phyloP scores from a whole-genome alignment of 2,329 filamentous ascomycete genomes.

The Fusarium floridanum region DNA sequence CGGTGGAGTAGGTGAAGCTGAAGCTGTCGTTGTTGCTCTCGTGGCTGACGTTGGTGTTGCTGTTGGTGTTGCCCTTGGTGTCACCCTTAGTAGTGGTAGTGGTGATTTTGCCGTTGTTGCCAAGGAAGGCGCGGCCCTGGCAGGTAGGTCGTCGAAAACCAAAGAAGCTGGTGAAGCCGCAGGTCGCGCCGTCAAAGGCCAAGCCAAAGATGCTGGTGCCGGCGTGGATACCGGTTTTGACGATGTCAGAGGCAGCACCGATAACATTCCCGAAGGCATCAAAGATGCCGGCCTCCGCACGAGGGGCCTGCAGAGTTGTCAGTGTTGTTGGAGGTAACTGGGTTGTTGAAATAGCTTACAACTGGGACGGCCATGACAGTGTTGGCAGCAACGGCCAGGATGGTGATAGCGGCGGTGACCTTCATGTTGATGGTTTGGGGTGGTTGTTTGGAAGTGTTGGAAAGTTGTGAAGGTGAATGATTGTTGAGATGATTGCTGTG shows the following conservation, averaged over 20 bases:
- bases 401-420: slow-evolving; percentile 6
- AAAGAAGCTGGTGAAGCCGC: not conserved
- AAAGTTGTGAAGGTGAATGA: not conserved
- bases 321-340: not conserved
- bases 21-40: slow-evolving; percentile 2
- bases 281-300: not conserved
- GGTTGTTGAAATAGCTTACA: slow-evolving; percentile 1
- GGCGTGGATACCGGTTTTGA: not conserved
- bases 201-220: not conserved
- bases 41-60: not conserved
- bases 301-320: not conserved
- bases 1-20: slow-evolving; percentile 4
- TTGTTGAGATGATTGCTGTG: slow-evolving; percentile 2
- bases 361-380: not conserved
- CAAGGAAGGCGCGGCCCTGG: not conserved
- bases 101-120: not conserved
- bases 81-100: no score
- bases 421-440: slow-evolving; percentile 9
- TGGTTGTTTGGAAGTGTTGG: not conserved
- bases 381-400: slow-evolving; percentile 3
- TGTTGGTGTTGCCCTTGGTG: not conserved
- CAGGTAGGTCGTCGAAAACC: not conserved
- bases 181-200: not conserved
- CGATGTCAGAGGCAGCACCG: not conserved
- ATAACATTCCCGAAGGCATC: not conserved